These are phyloP conservation scores for Ilex asprella DNA, from an alignment of 257 asterid genomes.

Conservation along the genomic window DNA sequence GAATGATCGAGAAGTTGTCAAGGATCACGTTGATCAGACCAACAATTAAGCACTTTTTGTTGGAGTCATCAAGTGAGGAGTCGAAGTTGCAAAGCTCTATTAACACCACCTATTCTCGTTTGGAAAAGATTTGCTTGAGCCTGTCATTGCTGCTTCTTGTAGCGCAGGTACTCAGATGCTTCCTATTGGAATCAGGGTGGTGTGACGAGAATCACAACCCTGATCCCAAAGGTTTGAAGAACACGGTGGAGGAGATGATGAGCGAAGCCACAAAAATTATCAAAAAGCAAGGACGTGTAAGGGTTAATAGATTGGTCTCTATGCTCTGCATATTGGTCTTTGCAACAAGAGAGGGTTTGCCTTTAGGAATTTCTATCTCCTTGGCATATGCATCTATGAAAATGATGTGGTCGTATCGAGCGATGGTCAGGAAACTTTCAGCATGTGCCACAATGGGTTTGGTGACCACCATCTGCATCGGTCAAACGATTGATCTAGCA, in stretches of 20 bases:
- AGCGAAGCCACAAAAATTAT: constrained; percentile 24
- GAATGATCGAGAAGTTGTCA: constrained; percentile 5
- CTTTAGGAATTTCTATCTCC: constrained; percentile 31
- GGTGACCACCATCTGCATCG: constrained; percentile 25
- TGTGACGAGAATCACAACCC: constrained; percentile 8
- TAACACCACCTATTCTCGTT: constrained; percentile 15
- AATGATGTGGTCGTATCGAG: constrained; percentile 12
- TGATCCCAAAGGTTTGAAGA: constrained; percentile 27
- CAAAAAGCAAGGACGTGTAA: constrained; percentile 18
- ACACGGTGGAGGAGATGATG: constrained; percentile 31
- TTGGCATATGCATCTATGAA: constrained; percentile 19
- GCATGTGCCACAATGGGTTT: constrained; percentile 23
- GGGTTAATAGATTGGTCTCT: constrained; percentile 23
- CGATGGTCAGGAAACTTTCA: constrained; percentile 20
- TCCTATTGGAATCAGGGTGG: constrained; percentile 9
- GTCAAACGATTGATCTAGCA: constrained; percentile 15
- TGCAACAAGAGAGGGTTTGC: constrained; percentile 34
- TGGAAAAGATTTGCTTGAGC: constrained; percentile 32
- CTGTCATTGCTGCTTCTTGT: constrained; percentile 25
- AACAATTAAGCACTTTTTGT: no score
- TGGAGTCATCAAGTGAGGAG: neutral
- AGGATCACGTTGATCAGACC: constrained; percentile 19
- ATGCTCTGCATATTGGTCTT: constrained; percentile 29
- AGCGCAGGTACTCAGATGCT: constrained; percentile 31
- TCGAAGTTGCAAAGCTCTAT: constrained; percentile 14